A percentile compares a stretch with the other conserved stretches of the same genome.
phyloP scores from a whole-genome alignment of 257 asterid genomes.

The Avicennia marina region DNA sequence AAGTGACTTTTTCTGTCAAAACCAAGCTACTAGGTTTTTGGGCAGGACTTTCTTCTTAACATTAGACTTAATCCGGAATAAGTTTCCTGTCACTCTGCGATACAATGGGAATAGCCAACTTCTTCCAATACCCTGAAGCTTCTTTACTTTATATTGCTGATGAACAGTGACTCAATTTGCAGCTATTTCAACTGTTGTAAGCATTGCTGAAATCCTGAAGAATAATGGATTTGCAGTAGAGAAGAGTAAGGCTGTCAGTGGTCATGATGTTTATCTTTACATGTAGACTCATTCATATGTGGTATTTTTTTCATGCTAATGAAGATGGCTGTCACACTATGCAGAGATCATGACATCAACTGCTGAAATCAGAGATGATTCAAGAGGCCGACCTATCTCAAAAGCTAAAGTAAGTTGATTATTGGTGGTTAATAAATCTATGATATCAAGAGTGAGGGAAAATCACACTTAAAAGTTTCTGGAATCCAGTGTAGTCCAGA shows the following conservation, averaged over 20 bases:
- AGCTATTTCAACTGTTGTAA: slow-evolving; percentile 80
- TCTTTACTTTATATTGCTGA: slow-evolving; percentile 5
- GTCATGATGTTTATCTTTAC: no score
- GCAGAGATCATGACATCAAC: slow-evolving; percentile 79
- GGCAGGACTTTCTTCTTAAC: no score
- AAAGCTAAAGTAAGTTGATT: slow-evolving; percentile 68
- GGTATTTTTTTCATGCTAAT: not conserved
- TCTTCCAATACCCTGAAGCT: not conserved
- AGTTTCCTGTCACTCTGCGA: no score
- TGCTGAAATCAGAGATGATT: slow-evolving; percentile 70
- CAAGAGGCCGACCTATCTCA: slow-evolving; percentile 63
- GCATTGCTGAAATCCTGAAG: slow-evolving; percentile 66
- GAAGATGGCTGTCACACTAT: not conserved
- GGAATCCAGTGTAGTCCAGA: no score
- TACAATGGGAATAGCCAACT: not conserved
- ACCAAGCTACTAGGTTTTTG: no score
- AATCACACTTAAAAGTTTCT: no score
- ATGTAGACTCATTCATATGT: no score
- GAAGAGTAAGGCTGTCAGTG: slow-evolving; percentile 51
- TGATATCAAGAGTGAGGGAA: no score
- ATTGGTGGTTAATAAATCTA: no score
- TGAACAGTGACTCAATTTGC: slow-evolving; percentile 14
- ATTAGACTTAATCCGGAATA: no score
- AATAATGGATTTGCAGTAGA: slow-evolving; percentile 70
- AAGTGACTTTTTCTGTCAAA: no score